Base-by-base conservation (phyloP, 2,329 filamentous ascomycete species). In the Tolypocladium cylindrosporum region DNA sequence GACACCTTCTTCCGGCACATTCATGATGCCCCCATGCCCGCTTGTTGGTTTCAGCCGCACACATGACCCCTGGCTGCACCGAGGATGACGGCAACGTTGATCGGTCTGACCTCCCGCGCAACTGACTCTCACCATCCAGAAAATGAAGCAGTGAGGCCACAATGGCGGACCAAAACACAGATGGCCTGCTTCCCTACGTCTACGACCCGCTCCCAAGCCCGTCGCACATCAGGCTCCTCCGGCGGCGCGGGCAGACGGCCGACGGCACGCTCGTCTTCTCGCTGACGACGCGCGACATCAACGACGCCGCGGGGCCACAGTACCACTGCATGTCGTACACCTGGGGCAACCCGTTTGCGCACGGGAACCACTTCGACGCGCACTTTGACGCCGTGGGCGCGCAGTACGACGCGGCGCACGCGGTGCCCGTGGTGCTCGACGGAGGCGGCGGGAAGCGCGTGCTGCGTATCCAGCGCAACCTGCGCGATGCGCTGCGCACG, bases 261-360 rank as follows among this genome's bases (percentile, higher is more conserved):
- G 58, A 62, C 21, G 64, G 62, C 36, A 62, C 45, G 2, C 57
- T 63, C 2, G 27, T 60, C 43, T 65, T 65, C 57, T 57, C 54
- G 13, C 58, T 67, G 31, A 42, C 55, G n/a, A 58, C 55, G 27
- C 61, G 58, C 40, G 53, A 61, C 52, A 53, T 66, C 21, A 55
- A 61, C 13, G 58, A 59, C 36, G 45, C 56, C n/a, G 27, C 55
- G 34, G 51, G 57, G 16, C 59, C 51, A 6, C 43, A 53, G 16
- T 67, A 63, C 39, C 59, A 62, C 51, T 67, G 65, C 51, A 55
- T 67, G 7, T 67, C 65, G 31, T 67, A 66, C 45, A 67, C 64
- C 2, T 67, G 65, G 65, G 64, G 65, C 11, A 66, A 65, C 48
- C 65, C 64, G 10, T 61, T 62, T 54, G 62, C 64, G 11, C 61